Conservation (phyloP, 2,329 filamentous ascomycete genomes). For the Fusarium humuli region DNA sequence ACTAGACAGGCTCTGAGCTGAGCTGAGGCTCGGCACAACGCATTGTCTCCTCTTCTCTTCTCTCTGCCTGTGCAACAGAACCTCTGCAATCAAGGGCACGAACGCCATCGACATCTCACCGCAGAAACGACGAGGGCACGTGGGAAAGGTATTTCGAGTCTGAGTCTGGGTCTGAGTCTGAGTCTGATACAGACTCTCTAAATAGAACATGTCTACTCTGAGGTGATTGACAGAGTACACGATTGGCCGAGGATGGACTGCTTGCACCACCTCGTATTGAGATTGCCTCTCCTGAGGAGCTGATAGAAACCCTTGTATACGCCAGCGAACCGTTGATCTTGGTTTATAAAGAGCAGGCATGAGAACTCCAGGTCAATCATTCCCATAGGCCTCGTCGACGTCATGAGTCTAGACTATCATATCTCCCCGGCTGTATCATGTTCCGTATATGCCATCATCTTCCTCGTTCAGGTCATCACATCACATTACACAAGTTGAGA, state of each 20-base stretch:
- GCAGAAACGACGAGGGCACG: slow-evolving; percentile 31
- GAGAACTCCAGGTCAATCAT: not conserved
- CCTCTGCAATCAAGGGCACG: slow-evolving; percentile 27
- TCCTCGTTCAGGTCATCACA: not conserved
- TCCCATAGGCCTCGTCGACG: slow-evolving; percentile 12
- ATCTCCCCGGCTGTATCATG: not conserved
- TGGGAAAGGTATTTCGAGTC: slow-evolving; percentile 34
- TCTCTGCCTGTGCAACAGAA: slow-evolving; percentile 20
- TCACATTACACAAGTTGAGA: slow-evolving; percentile 30
- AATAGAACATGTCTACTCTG: slow-evolving; percentile 32
- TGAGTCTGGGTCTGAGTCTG: slow-evolving; percentile 8
- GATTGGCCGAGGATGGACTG: slow-evolving; percentile 27
- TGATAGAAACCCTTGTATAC: slow-evolving; percentile 4
- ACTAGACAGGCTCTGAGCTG: slow-evolving; percentile 2
- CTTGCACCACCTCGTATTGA: slow-evolving; percentile 37
- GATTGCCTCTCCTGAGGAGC: slow-evolving; percentile 10
- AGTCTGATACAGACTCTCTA: not conserved
- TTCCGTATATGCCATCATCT: not conserved
- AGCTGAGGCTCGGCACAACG: slow-evolving; percentile 22
- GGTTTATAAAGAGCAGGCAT: slow-evolving; percentile 16
- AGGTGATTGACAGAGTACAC: slow-evolving; percentile 1
- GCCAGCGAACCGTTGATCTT: slow-evolving; percentile 9
- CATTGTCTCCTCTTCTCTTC: not conserved
- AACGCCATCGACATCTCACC: slow-evolving; percentile 44
- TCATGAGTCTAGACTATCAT: slow-evolving; percentile 1